A percentile compares a stretch with the other conserved stretches of the same genome.
Conservation (phyloP, 345 rosid species). For the Laguncularia racemosa region DNA sequence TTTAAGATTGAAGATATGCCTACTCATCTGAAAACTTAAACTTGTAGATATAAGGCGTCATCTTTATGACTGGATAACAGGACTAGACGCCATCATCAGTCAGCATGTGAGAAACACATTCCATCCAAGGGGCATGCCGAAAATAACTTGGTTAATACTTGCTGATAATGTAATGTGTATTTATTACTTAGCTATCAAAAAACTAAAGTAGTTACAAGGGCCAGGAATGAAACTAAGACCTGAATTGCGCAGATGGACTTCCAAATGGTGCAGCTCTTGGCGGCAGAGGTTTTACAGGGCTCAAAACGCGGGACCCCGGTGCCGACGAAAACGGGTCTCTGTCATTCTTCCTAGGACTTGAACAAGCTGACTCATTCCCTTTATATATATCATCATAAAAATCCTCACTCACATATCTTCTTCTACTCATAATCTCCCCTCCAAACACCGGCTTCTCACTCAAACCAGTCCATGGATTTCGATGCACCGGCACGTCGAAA, state of each 20-base stretch:
- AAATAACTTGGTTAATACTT: too few species aligned
- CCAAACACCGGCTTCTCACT: conserved; percentile 80
- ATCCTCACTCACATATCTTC: conserved; percentile 31
- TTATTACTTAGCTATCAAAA: not conserved
- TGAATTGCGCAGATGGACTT: conserved; percentile 42
- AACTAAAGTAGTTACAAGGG: not conserved
- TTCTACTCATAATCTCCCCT: conserved; percentile 33
- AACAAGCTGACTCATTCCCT: conserved; percentile 35
- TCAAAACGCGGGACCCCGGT: conserved; percentile 48
- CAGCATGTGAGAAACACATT: too few species aligned
- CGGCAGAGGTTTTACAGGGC: conserved; percentile 49
- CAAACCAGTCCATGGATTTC: conserved; percentile 30
- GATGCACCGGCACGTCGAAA: conserved; percentile 2
- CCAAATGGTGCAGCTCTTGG: conserved; percentile 41
- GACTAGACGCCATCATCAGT: too few species aligned
- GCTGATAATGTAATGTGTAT: too few species aligned
- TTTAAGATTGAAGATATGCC: too few species aligned
- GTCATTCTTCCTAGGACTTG: conserved; percentile 42
- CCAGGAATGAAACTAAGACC: conserved; percentile 31
- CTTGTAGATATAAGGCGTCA: too few species aligned
- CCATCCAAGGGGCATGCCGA: too few species aligned
- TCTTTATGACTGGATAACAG: too few species aligned
- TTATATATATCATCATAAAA: conserved; percentile 75
- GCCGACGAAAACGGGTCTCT: conserved; percentile 34
- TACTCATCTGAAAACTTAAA: too few species aligned